Evolutionary conservation across 805 yeast genomes (phyloP), one percentile per base, ranked within the genome.

Genomic region (Candida gorgasii): DNA sequence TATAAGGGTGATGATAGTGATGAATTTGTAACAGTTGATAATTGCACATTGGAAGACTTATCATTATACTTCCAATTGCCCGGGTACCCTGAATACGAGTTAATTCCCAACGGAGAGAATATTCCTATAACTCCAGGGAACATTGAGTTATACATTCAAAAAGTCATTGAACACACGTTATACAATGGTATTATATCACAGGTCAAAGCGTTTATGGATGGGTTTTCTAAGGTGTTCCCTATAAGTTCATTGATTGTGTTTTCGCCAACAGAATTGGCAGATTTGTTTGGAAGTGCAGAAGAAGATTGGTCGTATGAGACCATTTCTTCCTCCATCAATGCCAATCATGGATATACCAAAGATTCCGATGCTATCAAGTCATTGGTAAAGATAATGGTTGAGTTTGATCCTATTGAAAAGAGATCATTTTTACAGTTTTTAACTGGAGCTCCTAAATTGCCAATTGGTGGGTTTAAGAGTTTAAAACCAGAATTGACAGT

Each of bases 371-470:
- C 84, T 0, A 79, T 92, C 3, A 75, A 72, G 44, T 70, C 76
- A 43, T 64, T 93, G 32, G 60, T 89, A n/a, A 70, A 72, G 26
- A 70, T 87, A 1, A 69, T 93, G 77, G 58, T 77, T 2, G 66
- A 67, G 5, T 84, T 89, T 47, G 57, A 63, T 22, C 51, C 52
- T 2, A 58, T 63, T 1, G 86, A 89, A 47, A 79, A 85, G 47
- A 72, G 97, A 27, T 63, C 73, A 24, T 92, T 92, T 55, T 64
- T 89, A 35, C 96, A 88, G 60, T 92, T 92, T 60, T 67, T 90
- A 47, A 92, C 98, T 0, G 98, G 98, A 0, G 81, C 97, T 1
- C 97, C 98, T 5, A 87, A 83, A 48, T 64, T 93, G 36, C 99
- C 99, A 1, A 78, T 89, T 55, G 98, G 98, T 1, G 98, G 98